These are phyloP conservation scores for Aspergillus luchuensis DNA, from an alignment of 2,329 filamentous ascomycete genomes.

Conservation along the genomic window DNA sequence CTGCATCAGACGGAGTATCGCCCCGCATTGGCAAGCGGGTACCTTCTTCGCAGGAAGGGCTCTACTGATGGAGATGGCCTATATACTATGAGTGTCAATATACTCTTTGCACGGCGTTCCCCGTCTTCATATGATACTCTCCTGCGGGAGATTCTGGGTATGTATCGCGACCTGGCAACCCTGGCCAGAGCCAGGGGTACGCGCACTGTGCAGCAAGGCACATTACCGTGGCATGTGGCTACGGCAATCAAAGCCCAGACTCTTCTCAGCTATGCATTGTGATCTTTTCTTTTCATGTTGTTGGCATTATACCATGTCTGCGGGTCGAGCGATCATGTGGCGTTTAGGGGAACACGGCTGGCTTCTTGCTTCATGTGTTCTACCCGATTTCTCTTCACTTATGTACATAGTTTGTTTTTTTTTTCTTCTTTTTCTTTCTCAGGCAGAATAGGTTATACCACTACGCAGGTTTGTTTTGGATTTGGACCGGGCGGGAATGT, in stretches of 20 bases:
- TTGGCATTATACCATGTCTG: constrained; percentile 7
- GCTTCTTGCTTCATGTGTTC: neutral
- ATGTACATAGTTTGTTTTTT: constrained; percentile 18
- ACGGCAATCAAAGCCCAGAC: constrained; percentile 47
- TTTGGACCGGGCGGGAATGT: neutral
- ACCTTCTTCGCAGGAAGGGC: constrained; percentile 50
- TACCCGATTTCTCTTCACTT: constrained; percentile 1
- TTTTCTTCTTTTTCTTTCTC: constrained; percentile 12
- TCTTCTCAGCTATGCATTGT: constrained; percentile 45
- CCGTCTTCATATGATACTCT: constrained; percentile 36
- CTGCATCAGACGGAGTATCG: constrained; percentile 45
- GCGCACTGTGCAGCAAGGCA: constrained; percentile 42
- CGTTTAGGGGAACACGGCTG: constrained; percentile 11
- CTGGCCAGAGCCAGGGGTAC: constrained; percentile 47
- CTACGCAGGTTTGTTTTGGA: neutral
- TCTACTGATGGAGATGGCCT: constrained; percentile 45
- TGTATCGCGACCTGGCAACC: constrained; percentile 49
- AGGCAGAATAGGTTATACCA: constrained; percentile 19
- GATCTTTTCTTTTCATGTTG: constrained; percentile 18
- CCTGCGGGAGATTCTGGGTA: constrained; percentile 45
- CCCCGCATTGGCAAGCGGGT: constrained; percentile 49
- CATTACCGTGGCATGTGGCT: constrained; percentile 53
- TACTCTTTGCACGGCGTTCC: constrained; percentile 40
- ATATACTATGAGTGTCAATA: constrained; percentile 44
- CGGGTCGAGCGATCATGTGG: constrained; percentile 12